These are phyloP conservation scores for Wickerhamiella occidentalis DNA, from an alignment of 805 yeast species.

Conservation along the genomic window DNA sequence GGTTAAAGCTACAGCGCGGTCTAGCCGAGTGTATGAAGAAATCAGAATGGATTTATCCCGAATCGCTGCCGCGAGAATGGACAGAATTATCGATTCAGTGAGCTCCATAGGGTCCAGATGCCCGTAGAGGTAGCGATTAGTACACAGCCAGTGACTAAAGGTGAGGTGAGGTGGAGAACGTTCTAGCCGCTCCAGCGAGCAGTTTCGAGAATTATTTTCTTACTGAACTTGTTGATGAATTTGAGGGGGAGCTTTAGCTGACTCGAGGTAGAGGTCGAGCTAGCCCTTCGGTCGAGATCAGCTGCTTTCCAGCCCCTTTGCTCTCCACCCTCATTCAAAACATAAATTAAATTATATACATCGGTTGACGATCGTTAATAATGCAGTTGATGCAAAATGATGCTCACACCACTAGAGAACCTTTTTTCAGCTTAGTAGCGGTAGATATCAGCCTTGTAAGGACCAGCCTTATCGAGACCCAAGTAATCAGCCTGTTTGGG, in stretches of 20 bases:
- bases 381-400: slow-evolving; percentile 26
- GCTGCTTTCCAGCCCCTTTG: too few species aligned
- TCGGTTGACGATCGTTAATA: slow-evolving; percentile 14
- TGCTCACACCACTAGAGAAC: not conserved
- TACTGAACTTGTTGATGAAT: too few species aligned
- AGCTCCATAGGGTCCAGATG: not conserved
- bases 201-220: too few species aligned
- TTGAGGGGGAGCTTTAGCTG: too few species aligned
- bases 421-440: slow-evolving; percentile 53
- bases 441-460: slow-evolving; percentile 96
- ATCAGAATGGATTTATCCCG: not conserved
- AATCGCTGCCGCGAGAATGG: slow-evolving; percentile 1
- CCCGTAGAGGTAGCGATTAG: too few species aligned
- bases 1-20: not conserved
- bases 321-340: not conserved
- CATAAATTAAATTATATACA: not conserved
- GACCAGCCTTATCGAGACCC: slow-evolving; percentile 85
- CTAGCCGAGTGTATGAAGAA: not conserved
- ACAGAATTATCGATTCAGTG: not conserved
- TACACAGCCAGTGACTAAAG: too few species aligned
- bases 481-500: slow-evolving; percentile 84
- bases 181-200: too few species aligned
- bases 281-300: too few species aligned
- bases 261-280: too few species aligned
- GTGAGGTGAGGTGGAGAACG: too few species aligned